Conservation (phyloP, 2,329 filamentous ascomycete species). For the Botrytis fabae region DNA sequence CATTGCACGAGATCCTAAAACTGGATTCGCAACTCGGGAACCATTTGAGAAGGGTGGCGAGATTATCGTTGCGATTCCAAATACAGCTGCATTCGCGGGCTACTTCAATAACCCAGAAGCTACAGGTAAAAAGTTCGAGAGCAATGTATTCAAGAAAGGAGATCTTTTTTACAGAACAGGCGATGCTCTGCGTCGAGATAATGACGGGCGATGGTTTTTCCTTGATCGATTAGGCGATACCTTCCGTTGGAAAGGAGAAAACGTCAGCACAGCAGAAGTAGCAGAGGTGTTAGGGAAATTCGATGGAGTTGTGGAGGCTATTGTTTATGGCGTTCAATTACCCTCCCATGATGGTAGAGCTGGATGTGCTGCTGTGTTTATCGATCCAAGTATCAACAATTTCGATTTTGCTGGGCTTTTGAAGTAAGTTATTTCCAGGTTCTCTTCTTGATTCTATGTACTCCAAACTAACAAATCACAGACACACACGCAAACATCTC, state of each 20-base stretch:
- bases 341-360: conserved; percentile 68
- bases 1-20: conserved; percentile 64
- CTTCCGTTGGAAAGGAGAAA: conserved; percentile 73
- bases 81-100: conserved; percentile 60
- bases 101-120: conserved; percentile 69
- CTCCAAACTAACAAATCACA: conserved; percentile 29
- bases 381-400: conserved; percentile 50
- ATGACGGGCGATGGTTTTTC: conserved; percentile 69
- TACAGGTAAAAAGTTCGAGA: conserved; percentile 64
- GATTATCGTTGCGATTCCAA: conserved; percentile 64
- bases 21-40: conserved; percentile 64
- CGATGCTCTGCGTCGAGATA: conserved; percentile 62
- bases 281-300: conserved; percentile 61
- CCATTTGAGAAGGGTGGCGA: conserved; percentile 72
- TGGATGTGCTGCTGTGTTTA: conserved; percentile 63
- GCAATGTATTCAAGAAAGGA: conserved; percentile 64
- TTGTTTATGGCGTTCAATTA: conserved; percentile 67
- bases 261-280: conserved; percentile 67
- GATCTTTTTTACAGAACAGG: conserved; percentile 70
- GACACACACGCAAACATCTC: conserved; percentile 57
- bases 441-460: background rate
- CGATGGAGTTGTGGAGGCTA: conserved; percentile 62
- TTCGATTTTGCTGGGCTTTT: conserved; percentile 64
- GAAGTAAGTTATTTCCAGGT: conserved; percentile 41
- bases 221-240: conserved; percentile 71